These are phyloP conservation scores for Flaveria robusta DNA, from an alignment of 129 eudicot genomes.

Conservation along the genomic window DNA sequence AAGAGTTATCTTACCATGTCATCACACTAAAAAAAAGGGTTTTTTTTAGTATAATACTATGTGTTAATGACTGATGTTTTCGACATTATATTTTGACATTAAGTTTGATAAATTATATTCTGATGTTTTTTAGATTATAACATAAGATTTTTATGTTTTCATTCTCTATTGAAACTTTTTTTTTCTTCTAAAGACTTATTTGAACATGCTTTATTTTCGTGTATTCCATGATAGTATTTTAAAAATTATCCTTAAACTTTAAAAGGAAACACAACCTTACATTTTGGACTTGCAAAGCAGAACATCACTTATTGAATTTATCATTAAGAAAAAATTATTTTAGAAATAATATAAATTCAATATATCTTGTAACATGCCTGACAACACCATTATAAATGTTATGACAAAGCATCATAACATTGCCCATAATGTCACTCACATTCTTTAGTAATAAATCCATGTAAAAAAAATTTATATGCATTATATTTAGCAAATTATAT, in stretches of 20 bases:
- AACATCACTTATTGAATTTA: background rate
- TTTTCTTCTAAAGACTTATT: background rate
- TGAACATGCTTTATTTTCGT: background rate
- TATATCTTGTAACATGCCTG: constrained; percentile 22
- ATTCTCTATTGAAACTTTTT: too few species aligned
- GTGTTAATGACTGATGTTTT: too few species aligned
- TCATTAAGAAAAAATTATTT: background rate
- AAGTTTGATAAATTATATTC: too few species aligned
- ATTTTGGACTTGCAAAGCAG: background rate
- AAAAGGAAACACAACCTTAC: background rate
- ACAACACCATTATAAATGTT: constrained; percentile 28
- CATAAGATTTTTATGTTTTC: too few species aligned
- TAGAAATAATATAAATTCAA: background rate
- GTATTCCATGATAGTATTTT: background rate
- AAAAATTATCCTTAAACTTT: background rate
- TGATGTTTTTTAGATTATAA: too few species aligned
- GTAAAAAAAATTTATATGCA: background rate
- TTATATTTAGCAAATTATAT: background rate
- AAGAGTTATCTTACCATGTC: too few species aligned
- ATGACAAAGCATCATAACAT: constrained; percentile 29
- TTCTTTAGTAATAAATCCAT: background rate
- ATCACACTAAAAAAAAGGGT: too few species aligned
- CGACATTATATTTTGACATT: too few species aligned
- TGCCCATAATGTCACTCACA: constrained; percentile 29
- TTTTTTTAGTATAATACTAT: too few species aligned